These are phyloP conservation scores for Acidiella bohemica DNA, from an alignment of 495 filamentous ascomycete genomes.

Conservation along the genomic window DNA sequence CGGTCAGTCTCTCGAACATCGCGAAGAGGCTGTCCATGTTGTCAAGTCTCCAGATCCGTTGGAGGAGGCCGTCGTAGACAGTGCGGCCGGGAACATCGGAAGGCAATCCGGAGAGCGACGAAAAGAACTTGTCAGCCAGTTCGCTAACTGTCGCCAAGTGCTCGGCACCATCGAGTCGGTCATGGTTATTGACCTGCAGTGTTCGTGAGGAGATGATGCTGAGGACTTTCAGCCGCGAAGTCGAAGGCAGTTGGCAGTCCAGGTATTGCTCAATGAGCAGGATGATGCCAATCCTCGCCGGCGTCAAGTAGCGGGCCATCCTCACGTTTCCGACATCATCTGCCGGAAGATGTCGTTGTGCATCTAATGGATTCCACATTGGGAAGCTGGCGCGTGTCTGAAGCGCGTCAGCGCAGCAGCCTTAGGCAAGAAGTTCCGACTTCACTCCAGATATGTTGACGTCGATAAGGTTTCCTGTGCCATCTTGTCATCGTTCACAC, in stretches of 20 bases:
- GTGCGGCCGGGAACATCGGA: conserved; percentile 63
- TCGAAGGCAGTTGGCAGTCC: conserved; percentile 27
- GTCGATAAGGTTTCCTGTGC: no score
- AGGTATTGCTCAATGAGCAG: conserved; percentile 69
- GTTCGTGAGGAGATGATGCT: conserved; percentile 71
- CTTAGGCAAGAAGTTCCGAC: not conserved
- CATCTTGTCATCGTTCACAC: no score
- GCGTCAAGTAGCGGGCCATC: conserved; percentile 73
- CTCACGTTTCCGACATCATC: no score
- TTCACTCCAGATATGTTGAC: not conserved
- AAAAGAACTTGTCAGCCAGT: conserved; percentile 44
- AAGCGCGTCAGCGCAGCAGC: not conserved
- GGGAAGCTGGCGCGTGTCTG: no score
- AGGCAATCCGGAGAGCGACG: conserved; percentile 50
- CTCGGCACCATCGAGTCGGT: not conserved
- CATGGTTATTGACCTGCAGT: conserved; percentile 31
- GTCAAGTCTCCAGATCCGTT: conserved; percentile 71
- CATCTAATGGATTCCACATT: no score
- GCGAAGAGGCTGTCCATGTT: conserved; percentile 55
- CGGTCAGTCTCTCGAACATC: conserved; percentile 24
- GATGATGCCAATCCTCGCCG: conserved; percentile 71
- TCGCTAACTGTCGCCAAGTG: not conserved
- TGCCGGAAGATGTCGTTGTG: no score
- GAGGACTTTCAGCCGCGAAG: conserved; percentile 53
- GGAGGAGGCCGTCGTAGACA: conserved; percentile 73